A percentile compares a stretch with the other conserved stretches of the same genome.
phyloP scores from a whole-genome alignment of 2,329 filamentous ascomycete species.

The Chaetomiaceae sp. region DNA sequence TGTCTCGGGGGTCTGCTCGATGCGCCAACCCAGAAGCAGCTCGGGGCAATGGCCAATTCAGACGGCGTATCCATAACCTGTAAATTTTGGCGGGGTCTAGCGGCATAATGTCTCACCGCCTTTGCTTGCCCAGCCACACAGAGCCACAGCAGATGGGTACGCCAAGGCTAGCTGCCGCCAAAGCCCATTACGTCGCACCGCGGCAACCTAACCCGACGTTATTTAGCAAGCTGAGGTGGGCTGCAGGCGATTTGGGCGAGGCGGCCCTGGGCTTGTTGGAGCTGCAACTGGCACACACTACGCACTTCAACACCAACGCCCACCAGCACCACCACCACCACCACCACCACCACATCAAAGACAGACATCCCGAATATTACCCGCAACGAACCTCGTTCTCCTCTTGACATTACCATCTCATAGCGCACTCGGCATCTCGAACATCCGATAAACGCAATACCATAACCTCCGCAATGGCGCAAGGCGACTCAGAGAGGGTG shows the following conservation, averaged over 20 bases:
- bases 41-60: constrained; percentile 3
- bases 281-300: constrained; percentile 10
- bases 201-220: constrained; percentile 27
- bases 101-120: constrained; percentile 26
- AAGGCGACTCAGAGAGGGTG: constrained; percentile 62
- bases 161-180: constrained; percentile 18
- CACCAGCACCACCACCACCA: constrained; percentile 1
- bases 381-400: constrained; percentile 1
- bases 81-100: constrained; percentile 29
- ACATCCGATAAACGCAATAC: constrained; percentile 1
- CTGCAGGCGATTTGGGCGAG: constrained; percentile 17
- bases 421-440: not conserved
- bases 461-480: constrained; percentile 43
- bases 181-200: constrained; percentile 27
- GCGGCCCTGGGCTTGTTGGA: constrained; percentile 18
- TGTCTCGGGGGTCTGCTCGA: not conserved
- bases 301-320: constrained; percentile 2
- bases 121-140: constrained; percentile 4
- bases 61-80: constrained; percentile 2
- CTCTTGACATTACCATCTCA: not conserved
- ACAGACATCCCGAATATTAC: constrained; percentile 2
- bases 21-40: not conserved
- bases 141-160: constrained; percentile 11
- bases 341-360: constrained; percentile 7
- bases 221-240: not conserved